Conservation (phyloP, 768 basidiomycete species). For the Gymnopilus junonius region DNA sequence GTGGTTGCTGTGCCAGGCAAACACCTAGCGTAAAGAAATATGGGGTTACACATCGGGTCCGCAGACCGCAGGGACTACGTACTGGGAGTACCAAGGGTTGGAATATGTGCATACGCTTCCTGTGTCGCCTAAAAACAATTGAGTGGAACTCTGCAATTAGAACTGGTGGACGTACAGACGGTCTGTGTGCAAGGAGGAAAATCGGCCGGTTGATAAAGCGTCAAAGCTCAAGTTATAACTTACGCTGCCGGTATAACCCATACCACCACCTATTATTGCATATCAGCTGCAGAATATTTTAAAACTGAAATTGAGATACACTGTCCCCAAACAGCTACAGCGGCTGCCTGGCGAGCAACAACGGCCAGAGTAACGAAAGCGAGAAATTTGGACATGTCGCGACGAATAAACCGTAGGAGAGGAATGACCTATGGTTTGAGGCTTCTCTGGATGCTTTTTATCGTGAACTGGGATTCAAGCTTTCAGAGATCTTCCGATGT, state of each 20-base stretch:
- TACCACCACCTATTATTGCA: slow-evolving; percentile 29
- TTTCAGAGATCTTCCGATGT: slow-evolving; percentile 12
- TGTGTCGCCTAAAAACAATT: slow-evolving; percentile 24
- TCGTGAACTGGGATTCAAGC: neutral
- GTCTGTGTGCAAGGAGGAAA: slow-evolving; percentile 7
- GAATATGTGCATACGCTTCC: slow-evolving; percentile 31
- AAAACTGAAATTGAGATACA: slow-evolving; percentile 20
- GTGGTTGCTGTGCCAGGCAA: slow-evolving; percentile 10
- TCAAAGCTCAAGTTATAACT: neutral
- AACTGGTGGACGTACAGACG: slow-evolving; percentile 17
- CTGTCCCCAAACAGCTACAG: slow-evolving; percentile 36
- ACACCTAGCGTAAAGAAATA: slow-evolving; percentile 13
- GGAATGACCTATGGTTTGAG: neutral
- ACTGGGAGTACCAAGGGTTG: slow-evolving; percentile 39
- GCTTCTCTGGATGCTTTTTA: slow-evolving; percentile 5
- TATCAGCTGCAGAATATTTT: neutral
- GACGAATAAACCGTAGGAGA: neutral
- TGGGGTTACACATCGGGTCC: neutral
- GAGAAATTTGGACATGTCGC: slow-evolving; percentile 28
- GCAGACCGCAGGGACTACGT: neutral
- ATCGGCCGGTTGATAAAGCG: neutral
- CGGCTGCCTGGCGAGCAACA: slow-evolving; percentile 21
- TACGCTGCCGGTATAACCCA: slow-evolving; percentile 32
- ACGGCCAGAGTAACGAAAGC: slow-evolving; percentile 29
- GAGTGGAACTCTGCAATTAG: neutral